These are phyloP conservation scores for Immersiella caudata DNA, from an alignment of 495 filamentous ascomycete genomes.

Conservation along the genomic window DNA sequence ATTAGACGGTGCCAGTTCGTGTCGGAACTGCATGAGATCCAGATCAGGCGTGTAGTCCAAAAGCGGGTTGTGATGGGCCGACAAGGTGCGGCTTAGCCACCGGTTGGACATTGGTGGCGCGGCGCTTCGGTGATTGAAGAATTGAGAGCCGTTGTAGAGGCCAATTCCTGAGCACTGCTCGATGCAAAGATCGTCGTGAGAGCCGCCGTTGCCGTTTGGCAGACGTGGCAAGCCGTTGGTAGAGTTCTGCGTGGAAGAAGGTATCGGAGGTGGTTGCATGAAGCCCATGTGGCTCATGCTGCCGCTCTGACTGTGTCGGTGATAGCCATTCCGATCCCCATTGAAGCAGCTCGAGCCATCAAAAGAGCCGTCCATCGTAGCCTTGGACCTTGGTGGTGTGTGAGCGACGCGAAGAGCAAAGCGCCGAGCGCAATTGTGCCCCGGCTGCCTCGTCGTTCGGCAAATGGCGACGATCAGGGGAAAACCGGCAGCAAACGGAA, in stretches of 20 bases:
- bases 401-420: background rate
- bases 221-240: constrained; percentile 13
- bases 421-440: background rate
- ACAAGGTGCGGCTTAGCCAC: constrained; percentile 21
- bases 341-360: constrained; percentile 24
- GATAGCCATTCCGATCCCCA: constrained; percentile 26
- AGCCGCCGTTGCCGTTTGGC: constrained; percentile 25
- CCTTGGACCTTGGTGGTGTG: background rate
- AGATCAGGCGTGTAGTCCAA: constrained; percentile 7
- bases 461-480: background rate
- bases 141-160: constrained; percentile 39
- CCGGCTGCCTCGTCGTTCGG: background rate
- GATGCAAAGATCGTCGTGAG: constrained; percentile 48
- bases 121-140: constrained; percentile 35
- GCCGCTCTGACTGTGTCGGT: constrained; percentile 31
- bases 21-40: constrained; percentile 24
- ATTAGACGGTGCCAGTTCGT: constrained; percentile 6
- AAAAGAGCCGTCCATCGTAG: constrained; percentile 32
- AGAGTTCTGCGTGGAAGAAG: constrained; percentile 19
- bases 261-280: constrained; percentile 13
- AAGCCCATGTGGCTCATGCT: constrained; percentile 4
- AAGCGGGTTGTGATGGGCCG: constrained; percentile 10
- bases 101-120: constrained; percentile 21
- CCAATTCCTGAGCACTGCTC: constrained; percentile 42
- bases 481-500: background rate